Percentiles rank a stretch among this genome's conserved stretches.
Evolutionary conservation across 2,329 filamentous ascomycete genomes (phyloP).

Genomic region (Ophiostoma fasciatum): DNA sequence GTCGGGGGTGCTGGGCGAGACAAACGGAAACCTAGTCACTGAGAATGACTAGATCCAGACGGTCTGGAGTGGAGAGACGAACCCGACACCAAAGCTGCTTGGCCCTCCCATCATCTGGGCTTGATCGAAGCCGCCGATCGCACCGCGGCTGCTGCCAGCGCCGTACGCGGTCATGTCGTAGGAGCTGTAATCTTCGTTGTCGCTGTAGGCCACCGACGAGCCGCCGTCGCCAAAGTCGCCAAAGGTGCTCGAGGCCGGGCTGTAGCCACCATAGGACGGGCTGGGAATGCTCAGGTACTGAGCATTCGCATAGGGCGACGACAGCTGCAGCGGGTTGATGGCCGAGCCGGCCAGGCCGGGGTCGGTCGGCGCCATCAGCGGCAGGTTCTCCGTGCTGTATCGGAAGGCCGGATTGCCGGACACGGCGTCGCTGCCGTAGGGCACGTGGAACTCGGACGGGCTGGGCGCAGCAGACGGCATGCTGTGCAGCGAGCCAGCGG

Average conservation of each 20-base stretch:
- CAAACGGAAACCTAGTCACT: constrained; percentile 17
- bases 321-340: constrained; percentile 39
- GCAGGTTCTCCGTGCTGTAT: constrained; percentile 49
- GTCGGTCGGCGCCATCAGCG: constrained; percentile 33
- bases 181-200: constrained; percentile 39
- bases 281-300: constrained; percentile 51
- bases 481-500: constrained; percentile 22
- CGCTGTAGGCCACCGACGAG: constrained; percentile 45
- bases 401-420: constrained; percentile 39
- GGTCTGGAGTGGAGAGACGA: constrained; percentile 48
- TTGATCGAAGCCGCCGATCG: constrained; percentile 21
- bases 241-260: constrained; percentile 47
- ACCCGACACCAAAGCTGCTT: constrained; percentile 39
- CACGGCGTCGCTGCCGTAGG: constrained; percentile 26
- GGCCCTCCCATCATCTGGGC: constrained; percentile 28
- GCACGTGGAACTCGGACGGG: constrained; percentile 26
- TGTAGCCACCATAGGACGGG: constrained; percentile 44
- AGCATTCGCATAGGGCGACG: constrained; percentile 37
- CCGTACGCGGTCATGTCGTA: constrained; percentile 34
- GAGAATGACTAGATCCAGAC: constrained; percentile 38
- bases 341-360: constrained; percentile 24
- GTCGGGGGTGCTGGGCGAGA: constrained; percentile 2
- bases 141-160: constrained; percentile 13
- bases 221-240: constrained; percentile 19
- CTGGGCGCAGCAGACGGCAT: constrained; percentile 24